A percentile compares a stretch with the other conserved stretches of the same genome.
Evolutionary conservation across 2,329 filamentous ascomycete genomes (phyloP).

Genomic region (Neonectria punicea): DNA sequence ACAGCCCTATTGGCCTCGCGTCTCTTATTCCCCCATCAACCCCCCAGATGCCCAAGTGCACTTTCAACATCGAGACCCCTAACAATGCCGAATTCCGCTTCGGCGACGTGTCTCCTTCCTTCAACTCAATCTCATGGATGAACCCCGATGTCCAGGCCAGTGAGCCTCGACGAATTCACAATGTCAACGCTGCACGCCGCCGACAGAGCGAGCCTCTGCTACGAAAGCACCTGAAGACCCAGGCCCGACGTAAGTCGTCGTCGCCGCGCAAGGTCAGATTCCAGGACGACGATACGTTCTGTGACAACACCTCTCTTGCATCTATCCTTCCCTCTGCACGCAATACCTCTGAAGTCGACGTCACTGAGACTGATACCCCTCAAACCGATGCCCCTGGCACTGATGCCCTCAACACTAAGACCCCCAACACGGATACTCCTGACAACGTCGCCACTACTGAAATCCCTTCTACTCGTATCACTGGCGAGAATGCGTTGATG

Average conservation of each 20-base stretch:
- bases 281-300: conserved; percentile 33
- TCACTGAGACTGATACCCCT: background rate
- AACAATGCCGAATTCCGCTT: conserved; percentile 40
- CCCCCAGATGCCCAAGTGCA: conserved; percentile 26
- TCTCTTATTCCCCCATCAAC: conserved; percentile 32
- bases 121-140: conserved; percentile 45
- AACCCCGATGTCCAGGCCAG: conserved; percentile 31
- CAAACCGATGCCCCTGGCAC: background rate
- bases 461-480: background rate
- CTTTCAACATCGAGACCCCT: conserved; percentile 20
- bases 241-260: conserved; percentile 41
- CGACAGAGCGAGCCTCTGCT: conserved; percentile 50
- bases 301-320: conserved; percentile 25
- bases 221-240: conserved; percentile 38
- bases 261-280: conserved; percentile 44
- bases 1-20: conserved; percentile 35
- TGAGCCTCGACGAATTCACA: conserved; percentile 37
- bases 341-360: background rate
- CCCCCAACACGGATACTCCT: background rate
- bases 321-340: conserved; percentile 14
- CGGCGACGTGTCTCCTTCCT: conserved; percentile 41
- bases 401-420: background rate
- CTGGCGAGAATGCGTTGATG: conserved; percentile 3
- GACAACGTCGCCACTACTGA: background rate
- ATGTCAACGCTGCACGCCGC: conserved; percentile 39